Conservation (phyloP, 768 basidiomycete species). For the Agaricus sinodeliciosus region DNA sequence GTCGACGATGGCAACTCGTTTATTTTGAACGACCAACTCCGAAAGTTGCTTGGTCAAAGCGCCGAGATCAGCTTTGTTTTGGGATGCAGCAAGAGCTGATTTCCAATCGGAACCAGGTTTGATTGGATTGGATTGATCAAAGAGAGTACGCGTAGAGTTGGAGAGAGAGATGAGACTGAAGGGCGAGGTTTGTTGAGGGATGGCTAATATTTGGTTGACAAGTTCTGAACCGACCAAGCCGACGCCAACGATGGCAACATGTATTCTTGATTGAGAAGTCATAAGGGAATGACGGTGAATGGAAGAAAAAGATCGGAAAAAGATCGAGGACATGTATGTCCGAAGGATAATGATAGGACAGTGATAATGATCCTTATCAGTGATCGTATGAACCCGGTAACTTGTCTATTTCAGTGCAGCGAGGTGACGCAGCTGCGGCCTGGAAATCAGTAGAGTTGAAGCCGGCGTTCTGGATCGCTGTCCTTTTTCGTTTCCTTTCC, state of each 20-base stretch:
- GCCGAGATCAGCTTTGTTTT: slow-evolving; percentile 43
- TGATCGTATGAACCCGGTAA: neutral
- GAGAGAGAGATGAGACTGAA: slow-evolving; percentile 66
- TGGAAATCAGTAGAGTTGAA: too few species aligned
- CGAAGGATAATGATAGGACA: slow-evolving; percentile 5
- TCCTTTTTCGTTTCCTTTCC: too few species aligned
- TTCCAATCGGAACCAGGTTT: slow-evolving; percentile 32
- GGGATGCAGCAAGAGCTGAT: slow-evolving; percentile 27
- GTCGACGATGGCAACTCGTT: slow-evolving; percentile 73
- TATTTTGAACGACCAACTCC: slow-evolving; percentile 37
- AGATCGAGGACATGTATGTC: slow-evolving; percentile 4
- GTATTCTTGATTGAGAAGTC: slow-evolving; percentile 21
- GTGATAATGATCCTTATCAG: neutral
- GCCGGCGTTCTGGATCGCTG: too few species aligned
- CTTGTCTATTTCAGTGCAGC: too few species aligned
- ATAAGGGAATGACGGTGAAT: slow-evolving; percentile 13
- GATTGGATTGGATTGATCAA: slow-evolving; percentile 40
- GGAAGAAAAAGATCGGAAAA: slow-evolving; percentile 4
- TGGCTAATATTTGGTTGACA: slow-evolving; percentile 69
- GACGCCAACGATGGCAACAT: slow-evolving; percentile 82
- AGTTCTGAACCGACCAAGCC: slow-evolving; percentile 92
- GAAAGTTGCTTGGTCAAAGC: slow-evolving; percentile 40
- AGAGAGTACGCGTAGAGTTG: slow-evolving; percentile 58
- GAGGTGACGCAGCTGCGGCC: too few species aligned
- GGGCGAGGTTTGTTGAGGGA: slow-evolving; percentile 45